Conservation (phyloP, 2,329 filamentous ascomycete species). For the Microsporum audouinii region DNA sequence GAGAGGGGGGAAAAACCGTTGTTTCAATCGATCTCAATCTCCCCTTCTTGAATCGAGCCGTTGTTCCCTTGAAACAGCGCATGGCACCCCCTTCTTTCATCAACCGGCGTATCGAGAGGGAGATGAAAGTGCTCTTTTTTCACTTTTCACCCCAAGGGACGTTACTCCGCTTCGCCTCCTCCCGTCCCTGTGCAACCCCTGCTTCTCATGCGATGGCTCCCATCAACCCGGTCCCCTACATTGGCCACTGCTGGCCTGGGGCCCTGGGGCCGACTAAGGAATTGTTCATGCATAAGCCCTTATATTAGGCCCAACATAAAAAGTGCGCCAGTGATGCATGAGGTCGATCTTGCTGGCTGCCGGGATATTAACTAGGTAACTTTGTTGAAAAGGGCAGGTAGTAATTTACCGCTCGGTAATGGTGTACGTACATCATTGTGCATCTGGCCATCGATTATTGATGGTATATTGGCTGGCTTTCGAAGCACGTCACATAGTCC, state of each 20-base stretch:
- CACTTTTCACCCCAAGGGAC: background rate
- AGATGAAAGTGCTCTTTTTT: background rate
- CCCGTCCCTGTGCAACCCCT: background rate
- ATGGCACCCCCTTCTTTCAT: background rate
- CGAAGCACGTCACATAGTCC: background rate
- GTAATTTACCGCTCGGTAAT: background rate
- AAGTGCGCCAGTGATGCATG: background rate
- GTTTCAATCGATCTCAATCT: background rate
- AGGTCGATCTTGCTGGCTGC: background rate
- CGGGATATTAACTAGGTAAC: background rate
- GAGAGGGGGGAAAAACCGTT: background rate
- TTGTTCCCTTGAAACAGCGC: background rate
- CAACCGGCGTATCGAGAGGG: background rate
- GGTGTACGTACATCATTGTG: background rate
- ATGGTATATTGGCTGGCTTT: background rate
- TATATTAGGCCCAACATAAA: background rate
- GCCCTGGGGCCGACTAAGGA: background rate
- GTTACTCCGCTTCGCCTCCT: background rate
- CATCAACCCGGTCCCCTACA: background rate
- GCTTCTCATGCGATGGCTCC: background rate
- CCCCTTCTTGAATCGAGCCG: background rate
- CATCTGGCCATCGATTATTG: too few relatives aligned
- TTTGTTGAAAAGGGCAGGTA: conserved; percentile 4
- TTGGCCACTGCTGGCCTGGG: background rate
- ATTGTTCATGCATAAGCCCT: background rate